Evolutionary conservation across 1,139 yeast genomes (phyloP).

Genomic region (Spathaspora sp.): DNA sequence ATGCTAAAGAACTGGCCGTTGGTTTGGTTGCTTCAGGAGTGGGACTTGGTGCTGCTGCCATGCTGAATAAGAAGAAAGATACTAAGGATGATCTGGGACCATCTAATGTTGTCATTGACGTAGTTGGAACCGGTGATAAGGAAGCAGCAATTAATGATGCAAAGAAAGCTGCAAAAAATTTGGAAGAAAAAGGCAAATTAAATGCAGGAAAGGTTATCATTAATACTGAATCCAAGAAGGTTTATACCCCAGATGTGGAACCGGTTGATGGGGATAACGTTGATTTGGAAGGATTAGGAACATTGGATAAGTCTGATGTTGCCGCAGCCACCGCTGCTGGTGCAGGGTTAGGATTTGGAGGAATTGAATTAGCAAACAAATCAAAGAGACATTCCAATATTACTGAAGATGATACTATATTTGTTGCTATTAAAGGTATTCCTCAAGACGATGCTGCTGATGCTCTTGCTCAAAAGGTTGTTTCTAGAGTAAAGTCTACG

Average conservation of each 20-base stretch:
- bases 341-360: background rate
- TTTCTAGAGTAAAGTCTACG: conserved; percentile 24
- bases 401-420: conserved; percentile 14
- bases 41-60: conserved; percentile 6
- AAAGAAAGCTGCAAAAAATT: conserved; percentile 34
- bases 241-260: conserved; percentile 23
- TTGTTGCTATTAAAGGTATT: conserved; percentile 33
- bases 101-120: conserved; percentile 31
- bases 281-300: background rate
- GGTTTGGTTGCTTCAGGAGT: background rate
- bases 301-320: conserved; percentile 8
- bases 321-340: conserved; percentile 4
- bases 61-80: background rate
- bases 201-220: conserved; percentile 36
- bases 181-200: conserved; percentile 30
- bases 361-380: background rate
- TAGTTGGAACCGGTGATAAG: conserved; percentile 36
- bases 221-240: conserved; percentile 35
- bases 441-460: conserved; percentile 28
- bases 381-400: background rate
- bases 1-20: background rate
- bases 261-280: background rate
- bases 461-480: conserved; percentile 30
- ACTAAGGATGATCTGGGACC: background rate
- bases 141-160: conserved; percentile 36